Percentiles rank a stretch among this genome's conserved stretches.
phyloP scores from a whole-genome alignment of 2,329 filamentous ascomycete genomes.

The Botryotinia narcissicola region DNA sequence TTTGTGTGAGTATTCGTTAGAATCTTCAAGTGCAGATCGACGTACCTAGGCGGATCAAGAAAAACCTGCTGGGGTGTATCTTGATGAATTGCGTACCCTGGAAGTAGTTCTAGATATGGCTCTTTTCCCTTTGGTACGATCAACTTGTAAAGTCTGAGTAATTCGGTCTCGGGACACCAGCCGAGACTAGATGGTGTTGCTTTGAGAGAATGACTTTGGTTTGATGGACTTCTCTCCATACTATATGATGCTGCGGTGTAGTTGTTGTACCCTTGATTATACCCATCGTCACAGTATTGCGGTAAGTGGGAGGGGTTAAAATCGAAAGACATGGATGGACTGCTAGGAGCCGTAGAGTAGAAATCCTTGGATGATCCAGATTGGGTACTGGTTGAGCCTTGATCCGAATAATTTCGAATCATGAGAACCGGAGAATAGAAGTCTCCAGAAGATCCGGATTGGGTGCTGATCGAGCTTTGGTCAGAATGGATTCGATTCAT shows the following conservation, averaged over 20 bases:
- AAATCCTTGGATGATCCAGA: conserved; percentile 4
- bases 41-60: conserved; percentile 25
- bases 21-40: not conserved
- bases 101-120: conserved; percentile 26
- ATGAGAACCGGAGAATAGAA: conserved; percentile 11
- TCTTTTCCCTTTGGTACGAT: conserved; percentile 27
- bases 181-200: conserved; percentile 25
- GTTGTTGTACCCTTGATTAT: conserved; percentile 1
- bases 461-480: conserved; percentile 18
- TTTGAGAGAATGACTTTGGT: not conserved
- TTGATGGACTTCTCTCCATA: not conserved
- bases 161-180: conserved; percentile 23
- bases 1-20: not conserved
- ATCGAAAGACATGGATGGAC: conserved; percentile 14
- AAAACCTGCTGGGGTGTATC: conserved; percentile 26
- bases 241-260: not conserved
- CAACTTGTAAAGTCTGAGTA: conserved; percentile 28
- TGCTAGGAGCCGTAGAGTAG: conserved; percentile 8
- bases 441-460: conserved; percentile 11
- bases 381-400: conserved; percentile 18
- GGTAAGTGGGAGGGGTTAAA: not conserved
- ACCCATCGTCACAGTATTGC: not conserved
- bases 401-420: conserved; percentile 16
- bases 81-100: not conserved
- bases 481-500: conserved; percentile 20